These are phyloP conservation scores for Wickerhamomyces chambardii DNA, from an alignment of 805 yeast species.

Conservation along the genomic window DNA sequence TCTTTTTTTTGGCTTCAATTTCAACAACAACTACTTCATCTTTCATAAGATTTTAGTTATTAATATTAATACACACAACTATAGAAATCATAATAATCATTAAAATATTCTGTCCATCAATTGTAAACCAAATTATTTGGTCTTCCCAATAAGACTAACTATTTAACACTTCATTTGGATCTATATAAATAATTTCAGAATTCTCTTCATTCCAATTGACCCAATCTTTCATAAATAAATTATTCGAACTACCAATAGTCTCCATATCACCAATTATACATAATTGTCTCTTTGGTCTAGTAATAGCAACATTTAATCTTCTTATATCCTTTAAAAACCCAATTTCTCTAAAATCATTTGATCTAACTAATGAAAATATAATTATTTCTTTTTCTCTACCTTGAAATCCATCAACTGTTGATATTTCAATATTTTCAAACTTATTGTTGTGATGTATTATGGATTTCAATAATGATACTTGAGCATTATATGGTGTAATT, in stretches of 20 bases:
- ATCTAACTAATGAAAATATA: constrained; percentile 71
- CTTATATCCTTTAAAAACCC: constrained; percentile 78
- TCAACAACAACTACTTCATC: no score
- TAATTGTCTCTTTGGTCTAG: constrained; percentile 79
- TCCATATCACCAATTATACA: constrained; percentile 86
- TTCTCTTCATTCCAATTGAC: constrained; percentile 57
- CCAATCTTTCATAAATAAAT: constrained; percentile 54
- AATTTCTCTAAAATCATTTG: constrained; percentile 60
- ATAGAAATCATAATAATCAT: no score
- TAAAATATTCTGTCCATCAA: no score
- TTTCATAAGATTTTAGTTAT: no score
- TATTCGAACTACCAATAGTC: constrained; percentile 34
- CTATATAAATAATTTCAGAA: constrained; percentile 63
- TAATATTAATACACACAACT: no score
- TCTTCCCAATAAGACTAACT: not conserved
- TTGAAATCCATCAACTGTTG: constrained; percentile 95
- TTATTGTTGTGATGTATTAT: constrained; percentile 22
- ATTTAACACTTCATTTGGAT: constrained; percentile 26
- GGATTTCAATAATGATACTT: constrained; percentile 53
- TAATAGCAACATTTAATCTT: constrained; percentile 88
- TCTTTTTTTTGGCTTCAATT: no score
- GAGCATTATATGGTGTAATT: constrained; percentile 88
- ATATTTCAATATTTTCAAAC: constrained; percentile 52
- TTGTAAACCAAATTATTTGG: no score
- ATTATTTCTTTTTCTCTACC: constrained; percentile 92